Conservation (phyloP, 306 rosid species). For the Arachis hypogaea region DNA sequence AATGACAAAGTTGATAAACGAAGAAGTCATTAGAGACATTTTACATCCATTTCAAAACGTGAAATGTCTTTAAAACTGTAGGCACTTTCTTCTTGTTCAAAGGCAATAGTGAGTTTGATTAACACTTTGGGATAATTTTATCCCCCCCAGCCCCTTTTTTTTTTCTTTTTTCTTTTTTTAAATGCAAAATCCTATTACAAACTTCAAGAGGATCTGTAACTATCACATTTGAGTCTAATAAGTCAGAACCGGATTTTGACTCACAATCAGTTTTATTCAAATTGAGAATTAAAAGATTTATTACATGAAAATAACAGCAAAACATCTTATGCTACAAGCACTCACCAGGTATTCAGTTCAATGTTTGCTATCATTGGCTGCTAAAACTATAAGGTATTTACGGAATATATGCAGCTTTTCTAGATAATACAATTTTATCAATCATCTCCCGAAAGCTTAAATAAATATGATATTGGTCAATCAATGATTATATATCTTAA, state of each 20-base stretch:
- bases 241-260: conserved; percentile 1
- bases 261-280: conserved; percentile 18
- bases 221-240: not conserved
- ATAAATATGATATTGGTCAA: too few relatives aligned
- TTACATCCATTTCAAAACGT: not conserved
- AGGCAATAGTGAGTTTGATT: not conserved
- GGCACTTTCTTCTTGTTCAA: not conserved
- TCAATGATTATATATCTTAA: too few relatives aligned
- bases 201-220: conserved; percentile 4
- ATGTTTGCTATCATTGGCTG: not conserved
- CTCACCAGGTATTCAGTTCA: conserved; percentile 2
- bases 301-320: not conserved
- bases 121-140: not conserved
- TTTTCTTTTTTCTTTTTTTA: not conserved
- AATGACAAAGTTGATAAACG: not conserved
- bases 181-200: not conserved
- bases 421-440: too few relatives aligned
- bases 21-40: not conserved
- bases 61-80: not conserved
- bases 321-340: not conserved
- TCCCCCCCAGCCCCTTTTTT: not conserved
- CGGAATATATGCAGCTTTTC: not conserved
- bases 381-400: conserved; percentile 25
- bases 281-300: conserved; percentile 29
- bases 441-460: too few relatives aligned